A percentile compares a stretch with the other conserved stretches of the same genome.
phyloP scores from a whole-genome alignment of 169 alveolate species.

The Sarcocystis neurona region DNA sequence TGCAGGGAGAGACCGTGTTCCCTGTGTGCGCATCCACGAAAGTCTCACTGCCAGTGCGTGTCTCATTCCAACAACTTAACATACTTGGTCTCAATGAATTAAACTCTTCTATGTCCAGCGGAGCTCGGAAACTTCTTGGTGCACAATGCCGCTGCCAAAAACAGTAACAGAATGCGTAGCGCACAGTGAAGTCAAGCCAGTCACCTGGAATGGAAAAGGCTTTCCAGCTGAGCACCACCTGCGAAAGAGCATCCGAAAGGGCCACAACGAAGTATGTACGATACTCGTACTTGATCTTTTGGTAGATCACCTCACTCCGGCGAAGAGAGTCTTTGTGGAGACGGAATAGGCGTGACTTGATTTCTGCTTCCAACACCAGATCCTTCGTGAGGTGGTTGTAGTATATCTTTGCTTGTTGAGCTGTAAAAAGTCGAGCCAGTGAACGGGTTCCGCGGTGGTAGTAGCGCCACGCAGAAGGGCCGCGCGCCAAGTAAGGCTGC shows the following conservation, averaged over 20 bases:
- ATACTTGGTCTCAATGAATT: slow-evolving; percentile 56
- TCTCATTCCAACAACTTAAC: slow-evolving; percentile 46
- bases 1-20: too few species aligned
- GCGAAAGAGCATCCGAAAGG: slow-evolving; percentile 65
- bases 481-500: slow-evolving; percentile 61
- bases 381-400: slow-evolving; percentile 67
- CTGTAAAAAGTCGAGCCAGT: slow-evolving; percentile 64
- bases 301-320: slow-evolving; percentile 46
- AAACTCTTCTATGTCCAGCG: slow-evolving; percentile 67
- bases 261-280: slow-evolving; percentile 62
- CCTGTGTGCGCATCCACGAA: not conserved
- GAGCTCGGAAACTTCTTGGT: slow-evolving; percentile 44
- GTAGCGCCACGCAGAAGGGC: slow-evolving; percentile 66
- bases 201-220: slow-evolving; percentile 66
- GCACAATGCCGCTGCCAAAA: slow-evolving; percentile 69
- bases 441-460: slow-evolving; percentile 64
- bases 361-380: slow-evolving; percentile 67
- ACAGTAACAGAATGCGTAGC: slow-evolving; percentile 68
- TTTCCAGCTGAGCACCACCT: slow-evolving; percentile 62
- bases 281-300: slow-evolving; percentile 62
- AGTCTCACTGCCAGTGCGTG: slow-evolving; percentile 37
- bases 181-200: slow-evolving; percentile 69
- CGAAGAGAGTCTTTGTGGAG: slow-evolving; percentile 54
- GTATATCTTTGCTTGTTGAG: slow-evolving; percentile 62
- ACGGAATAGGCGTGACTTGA: slow-evolving; percentile 60